Evolutionary conservation across 495 filamentous ascomycete species (phyloP), one percentile per base, ranked within the genome.

Genomic region (Clavariopsis aquatica): DNA sequence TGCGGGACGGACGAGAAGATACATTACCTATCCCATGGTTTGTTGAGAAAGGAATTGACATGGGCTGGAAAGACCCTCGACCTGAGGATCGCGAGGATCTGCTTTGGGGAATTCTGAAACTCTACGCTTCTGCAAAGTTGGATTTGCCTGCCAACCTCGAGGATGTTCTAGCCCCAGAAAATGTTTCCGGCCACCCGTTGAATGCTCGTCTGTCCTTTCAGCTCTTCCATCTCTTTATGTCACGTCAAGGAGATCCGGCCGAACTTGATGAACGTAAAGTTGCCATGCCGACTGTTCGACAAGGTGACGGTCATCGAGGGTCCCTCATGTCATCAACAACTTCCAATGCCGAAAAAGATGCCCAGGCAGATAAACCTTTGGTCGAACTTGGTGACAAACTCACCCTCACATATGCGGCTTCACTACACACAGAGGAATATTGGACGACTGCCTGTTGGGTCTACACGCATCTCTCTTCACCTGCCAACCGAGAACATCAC

Each of bases 161-260:
- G 64, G 76, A 79, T 13, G 74, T 85, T 41, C 69, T 88, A 15
- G 74, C 78, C 1, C 83, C 85, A 8, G 79, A 82, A 63, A 86
- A 83, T 60, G 77, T 80, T 9, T 83, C 85, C 45, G 81, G 87
- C 9, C 85, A 89, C 67, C 86, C 88, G 34, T 71, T 93, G 19
- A 86, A 89, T 55, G 80, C 85, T 46, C 84, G 93, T 17, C 78
- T 98, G 8, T 84, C 86, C 29, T 98, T 93, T 85, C 91, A 96
- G 69, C 80, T 98, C 19, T 78, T 84, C 60, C 79, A 81, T 23
- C 70, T 84, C 4, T 78, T 90, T 22, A 47, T 57, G 19, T 68
- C 73, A 17, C 69, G 69, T 8, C 43, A 53, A 10, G 51, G 80
- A 36, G 71, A 82, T 51, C 54, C 62, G 28, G 23, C 68, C 6